These are phyloP conservation scores for Cynanchum wilfordii DNA, from an alignment of 257 asterid genomes.

Conservation along the genomic window DNA sequence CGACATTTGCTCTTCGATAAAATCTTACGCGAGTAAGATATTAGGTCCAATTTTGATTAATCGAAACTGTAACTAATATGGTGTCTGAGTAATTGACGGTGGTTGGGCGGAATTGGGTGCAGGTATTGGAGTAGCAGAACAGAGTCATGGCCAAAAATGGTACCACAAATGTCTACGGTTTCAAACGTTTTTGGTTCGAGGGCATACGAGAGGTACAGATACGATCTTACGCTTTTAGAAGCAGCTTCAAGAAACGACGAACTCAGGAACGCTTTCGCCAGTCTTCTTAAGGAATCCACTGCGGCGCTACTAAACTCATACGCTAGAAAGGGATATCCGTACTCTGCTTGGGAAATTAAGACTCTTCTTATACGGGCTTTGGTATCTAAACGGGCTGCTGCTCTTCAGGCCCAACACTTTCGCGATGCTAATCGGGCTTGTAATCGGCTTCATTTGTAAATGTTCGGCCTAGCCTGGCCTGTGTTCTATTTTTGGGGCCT, in stretches of 20 bases:
- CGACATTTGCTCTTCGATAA: no score
- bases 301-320: constrained; percentile 85
- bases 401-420: constrained; percentile 48
- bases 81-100: no score
- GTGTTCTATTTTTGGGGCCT: background rate
- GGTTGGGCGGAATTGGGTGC: background rate
- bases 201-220: constrained; percentile 60
- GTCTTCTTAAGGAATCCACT: constrained; percentile 62
- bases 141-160: constrained; percentile 88
- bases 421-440: constrained; percentile 59
- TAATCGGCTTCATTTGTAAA: constrained; percentile 22
- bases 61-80: no score
- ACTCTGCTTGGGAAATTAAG: constrained; percentile 82
- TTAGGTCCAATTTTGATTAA: no score
- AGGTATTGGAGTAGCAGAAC: constrained; percentile 85
- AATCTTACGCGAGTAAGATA: no score
- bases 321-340: constrained; percentile 68
- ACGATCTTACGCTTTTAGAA: constrained; percentile 58
- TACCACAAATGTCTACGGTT: constrained; percentile 61
- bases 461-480: no score
- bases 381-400: constrained; percentile 68
- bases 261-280: constrained; percentile 35
- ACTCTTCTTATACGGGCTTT: constrained; percentile 64
- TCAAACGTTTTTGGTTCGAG: constrained; percentile 74
- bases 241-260: constrained; percentile 56